These are phyloP conservation scores for Baudoinia panamericana DNA, from an alignment of 495 filamentous ascomycete genomes.

Conservation along the genomic window DNA sequence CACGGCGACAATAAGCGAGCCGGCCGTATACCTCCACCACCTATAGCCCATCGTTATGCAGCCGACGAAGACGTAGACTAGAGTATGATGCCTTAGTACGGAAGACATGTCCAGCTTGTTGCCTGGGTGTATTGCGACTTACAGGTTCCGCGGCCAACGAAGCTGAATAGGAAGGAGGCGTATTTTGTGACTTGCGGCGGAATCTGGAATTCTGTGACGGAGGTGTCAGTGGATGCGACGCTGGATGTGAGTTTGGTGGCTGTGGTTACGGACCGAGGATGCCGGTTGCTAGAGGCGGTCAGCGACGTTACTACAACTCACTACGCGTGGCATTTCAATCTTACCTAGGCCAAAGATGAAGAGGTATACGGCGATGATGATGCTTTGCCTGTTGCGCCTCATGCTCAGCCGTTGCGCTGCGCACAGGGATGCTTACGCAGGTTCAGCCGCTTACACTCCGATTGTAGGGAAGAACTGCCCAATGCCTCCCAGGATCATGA, in stretches of 20 bases:
- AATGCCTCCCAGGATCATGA: conserved; percentile 86
- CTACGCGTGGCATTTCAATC: conserved; percentile 22
- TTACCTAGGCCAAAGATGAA: conserved; percentile 80
- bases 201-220: conserved; percentile 67
- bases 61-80: conserved; percentile 95
- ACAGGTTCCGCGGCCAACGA: conserved; percentile 92
- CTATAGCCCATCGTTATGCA: conserved; percentile 59
- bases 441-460: conserved; percentile 37
- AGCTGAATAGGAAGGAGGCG: conserved; percentile 94
- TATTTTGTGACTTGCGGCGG: conserved; percentile 85
- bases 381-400: conserved; percentile 44
- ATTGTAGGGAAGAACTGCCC: conserved; percentile 62
- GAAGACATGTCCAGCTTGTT: background rate
- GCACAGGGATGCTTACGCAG: background rate
- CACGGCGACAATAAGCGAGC: conserved; percentile 27
- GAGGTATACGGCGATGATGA: conserved; percentile 74
- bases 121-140: conserved; percentile 32
- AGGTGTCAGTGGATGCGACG: conserved; percentile 2
- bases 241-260: background rate
- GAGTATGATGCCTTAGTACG: conserved; percentile 40
- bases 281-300: conserved; percentile 37
- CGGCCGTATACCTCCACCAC: conserved; percentile 27
- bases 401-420: too few species aligned
- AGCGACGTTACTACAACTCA: conserved; percentile 1
- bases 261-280: conserved; percentile 40